Percentiles rank a stretch among this genome's conserved stretches.
Evolutionary conservation across 306 rosid species (phyloP).

Genomic region (Senna siamea): DNA sequence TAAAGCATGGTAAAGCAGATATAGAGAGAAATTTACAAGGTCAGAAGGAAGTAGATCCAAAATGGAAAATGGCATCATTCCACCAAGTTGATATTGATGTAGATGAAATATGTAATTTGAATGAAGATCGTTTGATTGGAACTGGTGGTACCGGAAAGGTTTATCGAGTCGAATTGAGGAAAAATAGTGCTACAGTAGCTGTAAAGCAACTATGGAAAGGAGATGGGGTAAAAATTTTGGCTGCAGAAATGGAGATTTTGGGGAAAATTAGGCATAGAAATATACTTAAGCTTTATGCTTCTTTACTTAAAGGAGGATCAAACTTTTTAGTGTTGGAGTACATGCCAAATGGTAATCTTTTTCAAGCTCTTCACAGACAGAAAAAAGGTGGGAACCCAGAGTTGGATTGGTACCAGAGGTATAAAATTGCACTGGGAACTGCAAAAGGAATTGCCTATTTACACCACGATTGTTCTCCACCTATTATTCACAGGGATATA

Average conservation of each 20-base stretch:
- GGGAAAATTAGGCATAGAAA: slow-evolving; percentile 86
- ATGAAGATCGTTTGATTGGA: slow-evolving; percentile 80
- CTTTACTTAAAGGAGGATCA: slow-evolving; percentile 69
- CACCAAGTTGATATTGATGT: slow-evolving; percentile 73
- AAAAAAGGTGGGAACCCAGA: slow-evolving; percentile 56
- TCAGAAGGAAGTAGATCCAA: slow-evolving; percentile 50
- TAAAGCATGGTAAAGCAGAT: slow-evolving; percentile 48
- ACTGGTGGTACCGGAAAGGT: slow-evolving; percentile 92
- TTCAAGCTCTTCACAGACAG: slow-evolving; percentile 70
- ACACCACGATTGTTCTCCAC: slow-evolving; percentile 90
- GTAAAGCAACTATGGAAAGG: slow-evolving; percentile 80
- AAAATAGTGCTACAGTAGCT: slow-evolving; percentile 63
- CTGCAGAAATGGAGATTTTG: slow-evolving; percentile 88
- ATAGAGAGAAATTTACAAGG: slow-evolving; percentile 37
- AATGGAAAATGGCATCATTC: slow-evolving; percentile 83
- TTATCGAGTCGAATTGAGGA: slow-evolving; percentile 72
- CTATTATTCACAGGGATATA: slow-evolving; percentile 87
- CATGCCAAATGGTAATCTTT: slow-evolving; percentile 88
- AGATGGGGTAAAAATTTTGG: slow-evolving; percentile 65
- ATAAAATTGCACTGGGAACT: slow-evolving; percentile 82
- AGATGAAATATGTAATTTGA: slow-evolving; percentile 71
- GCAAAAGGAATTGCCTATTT: slow-evolving; percentile 91
- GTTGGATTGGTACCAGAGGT: slow-evolving; percentile 81
- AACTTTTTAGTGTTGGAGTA: slow-evolving; percentile 85
- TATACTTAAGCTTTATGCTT: slow-evolving; percentile 91